Evolutionary conservation across 2,329 filamentous ascomycete species (phyloP), one percentile per base, ranked within the genome.

Genomic region (Venturia oleaginea): DNA sequence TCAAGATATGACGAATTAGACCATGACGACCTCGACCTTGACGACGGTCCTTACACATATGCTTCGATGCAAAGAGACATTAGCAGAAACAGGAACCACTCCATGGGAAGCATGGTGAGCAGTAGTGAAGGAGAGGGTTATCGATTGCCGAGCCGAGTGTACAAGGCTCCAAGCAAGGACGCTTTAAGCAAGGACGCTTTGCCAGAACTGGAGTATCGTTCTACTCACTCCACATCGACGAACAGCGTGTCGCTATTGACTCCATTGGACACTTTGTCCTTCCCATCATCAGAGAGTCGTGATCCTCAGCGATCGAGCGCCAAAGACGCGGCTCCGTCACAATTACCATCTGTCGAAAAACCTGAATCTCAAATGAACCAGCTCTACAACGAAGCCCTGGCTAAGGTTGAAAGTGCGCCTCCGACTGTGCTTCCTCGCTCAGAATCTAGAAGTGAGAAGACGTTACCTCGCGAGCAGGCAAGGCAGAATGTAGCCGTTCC

Each of bases 141-240:
- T 37, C 59, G 10, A 4, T 54, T 55, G 13, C 24, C 42, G 27
- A 62, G n/a, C 48, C 40, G 22, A 19, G 68, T 71, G 6, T 68
- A 72, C 27, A 67, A 72, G 0, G 70, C 73, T 11, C 71, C 71
- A 13, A 72, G 69, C 63, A 65, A 69, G 15, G 68, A 59, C 46
- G 71, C 67, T 42, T 65, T 75, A 13, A 72, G 69, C 63, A 65
- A 69, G 15, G 68, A 59, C 46, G 71, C 67, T 42, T 65, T 75
- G 5, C 73, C 75, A 42, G 74, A 76, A 22, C 61, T 75, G 10
- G 72, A 72, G 27, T 69, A 73, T 17, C 67, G 70, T 6, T 76
- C 74, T n/a, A 72, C 73, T 7, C 64, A 71, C 13, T 75, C 75
- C 24, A 68, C 68, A 4, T 75, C 72, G 0, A 76, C 73, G 6